Base-by-base conservation (phyloP, 2,329 filamentous ascomycete species). In the Aspergillus viridinutans region DNA sequence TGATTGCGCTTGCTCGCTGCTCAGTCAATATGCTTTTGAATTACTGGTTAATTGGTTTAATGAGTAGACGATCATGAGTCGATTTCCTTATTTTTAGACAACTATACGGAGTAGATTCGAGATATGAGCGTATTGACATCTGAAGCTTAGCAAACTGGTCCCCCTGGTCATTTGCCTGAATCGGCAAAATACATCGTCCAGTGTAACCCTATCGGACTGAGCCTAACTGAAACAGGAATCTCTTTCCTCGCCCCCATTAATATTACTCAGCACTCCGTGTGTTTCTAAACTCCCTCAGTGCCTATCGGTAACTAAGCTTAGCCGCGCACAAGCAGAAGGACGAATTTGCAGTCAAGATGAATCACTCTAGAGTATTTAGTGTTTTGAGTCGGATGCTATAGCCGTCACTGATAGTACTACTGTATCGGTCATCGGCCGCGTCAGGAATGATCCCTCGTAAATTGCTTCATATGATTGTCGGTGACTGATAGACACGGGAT, bases 161-260 rank as follows among this genome's bases (percentile, higher is more conserved):
- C 21, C n/a, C 21, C n/a, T 23, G 42, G 42, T 23, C 14, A 23
- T 20, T 23, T 45, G 42, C n/a, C 42, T 23, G 42, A 45, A 45
- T 8, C 42, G 42, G 42, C 42, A 45, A 21, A 45, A 45, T 45
- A 45, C 42, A 4, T 23, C 21, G 43, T 8, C 7, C 3, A 25
- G 6, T 9, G 43, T 14, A 47, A 47, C 20, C 20, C 40, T 9
- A 47, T 28, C 28, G 29, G 23, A 20, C 28, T 43, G 48, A 21
- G 10, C 48, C 29, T 43, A 50, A 58, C 65, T 42, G 17, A 60
- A 53, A 52, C 54, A 51, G 61, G 68, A 23, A 64, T 54, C 52
- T 65, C 50, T 47, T 60, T 63, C 61, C 61, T 64, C 49, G 28
- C 43, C 21, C 40, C 7, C 8, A 10, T 28, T 10, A 29, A 29